Evolutionary conservation across 1,139 yeast species (phyloP).

Genomic region (Diutina pseudorugosa): DNA sequence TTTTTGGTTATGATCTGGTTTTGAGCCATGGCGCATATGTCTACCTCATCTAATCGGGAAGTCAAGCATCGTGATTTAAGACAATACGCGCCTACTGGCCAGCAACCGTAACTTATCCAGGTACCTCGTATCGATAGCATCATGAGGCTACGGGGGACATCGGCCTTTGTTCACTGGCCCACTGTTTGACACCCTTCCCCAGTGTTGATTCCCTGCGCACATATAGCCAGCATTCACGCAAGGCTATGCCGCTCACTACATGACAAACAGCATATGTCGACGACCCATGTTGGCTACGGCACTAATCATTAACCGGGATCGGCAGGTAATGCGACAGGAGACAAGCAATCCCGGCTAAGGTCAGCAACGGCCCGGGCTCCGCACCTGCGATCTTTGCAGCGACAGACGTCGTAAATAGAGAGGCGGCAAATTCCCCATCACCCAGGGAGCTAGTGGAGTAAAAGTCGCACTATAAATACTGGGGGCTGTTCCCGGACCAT

Average conservation of each 20-base stretch:
- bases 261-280: neutral
- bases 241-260: neutral
- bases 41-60: neutral
- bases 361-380: neutral
- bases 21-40: neutral
- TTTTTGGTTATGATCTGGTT: neutral
- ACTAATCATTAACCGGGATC: neutral
- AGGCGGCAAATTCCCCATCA: neutral
- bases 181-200: too few species aligned
- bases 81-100: neutral
- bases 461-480: neutral
- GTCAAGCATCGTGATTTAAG: neutral
- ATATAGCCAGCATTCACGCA: neutral
- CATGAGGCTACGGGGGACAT: too few species aligned
- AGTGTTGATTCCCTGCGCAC: neutral
- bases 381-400: neutral
- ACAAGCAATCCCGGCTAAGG: neutral
- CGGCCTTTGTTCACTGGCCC: too few species aligned
- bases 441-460: neutral
- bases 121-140: neutral
- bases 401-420: neutral
- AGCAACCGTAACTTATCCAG: neutral
- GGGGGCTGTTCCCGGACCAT: neutral
- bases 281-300: neutral
- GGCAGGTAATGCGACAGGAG: neutral